Evolutionary conservation across 495 filamentous ascomycete species (phyloP).

Genomic region (Patellaria atrata): DNA sequence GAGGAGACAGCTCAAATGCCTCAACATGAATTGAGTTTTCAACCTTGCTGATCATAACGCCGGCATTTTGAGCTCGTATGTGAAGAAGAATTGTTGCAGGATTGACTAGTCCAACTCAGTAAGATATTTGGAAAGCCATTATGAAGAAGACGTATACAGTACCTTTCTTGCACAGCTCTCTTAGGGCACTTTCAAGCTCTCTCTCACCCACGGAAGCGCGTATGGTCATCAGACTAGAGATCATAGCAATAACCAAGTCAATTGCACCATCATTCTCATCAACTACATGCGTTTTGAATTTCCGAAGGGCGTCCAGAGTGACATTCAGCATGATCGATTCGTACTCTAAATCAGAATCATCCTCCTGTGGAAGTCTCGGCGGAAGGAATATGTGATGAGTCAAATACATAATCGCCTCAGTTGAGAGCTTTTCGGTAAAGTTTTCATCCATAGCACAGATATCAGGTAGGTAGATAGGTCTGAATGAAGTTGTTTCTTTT

Average conservation of each 20-base stretch:
- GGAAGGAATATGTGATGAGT: slow-evolving; percentile 49
- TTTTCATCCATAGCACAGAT: too few species aligned
- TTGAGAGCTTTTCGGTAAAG: too few species aligned
- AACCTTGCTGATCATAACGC: slow-evolving; percentile 32
- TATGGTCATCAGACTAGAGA: background rate
- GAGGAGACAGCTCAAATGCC: slow-evolving; percentile 42
- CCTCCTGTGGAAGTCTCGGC: slow-evolving; percentile 37
- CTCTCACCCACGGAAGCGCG: background rate
- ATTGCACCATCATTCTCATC: too few species aligned
- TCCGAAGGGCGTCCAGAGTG: background rate
- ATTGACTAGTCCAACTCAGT: background rate
- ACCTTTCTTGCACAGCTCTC: background rate
- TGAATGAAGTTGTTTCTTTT: too few species aligned
- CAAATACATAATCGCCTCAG: slow-evolving; percentile 31
- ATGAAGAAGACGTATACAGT: background rate
- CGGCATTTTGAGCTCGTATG: slow-evolving; percentile 46
- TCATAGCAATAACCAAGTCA: background rate
- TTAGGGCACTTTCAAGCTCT: background rate
- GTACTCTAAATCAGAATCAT: slow-evolving; percentile 24
- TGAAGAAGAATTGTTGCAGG: slow-evolving; percentile 34
- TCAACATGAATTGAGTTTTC: slow-evolving; percentile 32
- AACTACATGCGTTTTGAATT: too few species aligned
- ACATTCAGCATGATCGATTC: slow-evolving; percentile 3
- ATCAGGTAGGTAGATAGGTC: too few species aligned
- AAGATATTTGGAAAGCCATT: background rate